These are phyloP conservation scores for Aspergillus terreus DNA, from an alignment of 2,329 filamentous ascomycete genomes.

Conservation along the genomic window DNA sequence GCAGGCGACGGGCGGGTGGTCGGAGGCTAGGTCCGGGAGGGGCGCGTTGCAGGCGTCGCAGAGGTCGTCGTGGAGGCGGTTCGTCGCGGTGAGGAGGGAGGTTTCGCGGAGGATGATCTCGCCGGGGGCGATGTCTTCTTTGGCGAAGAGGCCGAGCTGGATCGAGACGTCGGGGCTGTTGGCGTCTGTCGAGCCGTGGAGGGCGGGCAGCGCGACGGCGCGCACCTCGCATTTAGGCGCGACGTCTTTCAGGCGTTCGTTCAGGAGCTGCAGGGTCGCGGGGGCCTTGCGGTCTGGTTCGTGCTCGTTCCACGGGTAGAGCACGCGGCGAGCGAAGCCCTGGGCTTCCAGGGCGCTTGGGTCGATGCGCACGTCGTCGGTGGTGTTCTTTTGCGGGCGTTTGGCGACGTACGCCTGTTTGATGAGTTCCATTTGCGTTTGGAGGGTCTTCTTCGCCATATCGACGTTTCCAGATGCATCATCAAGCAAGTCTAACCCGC, in stretches of 20 bases:
- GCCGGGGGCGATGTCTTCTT: constrained; percentile 70
- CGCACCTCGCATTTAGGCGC: constrained; percentile 80
- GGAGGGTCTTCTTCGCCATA: constrained; percentile 12
- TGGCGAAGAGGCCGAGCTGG: constrained; percentile 89
- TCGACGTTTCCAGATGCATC: neutral
- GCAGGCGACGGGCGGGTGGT: constrained; percentile 43
- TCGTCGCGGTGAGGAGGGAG: constrained; percentile 83
- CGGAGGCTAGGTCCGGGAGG: constrained; percentile 56
- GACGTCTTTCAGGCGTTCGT: constrained; percentile 62
- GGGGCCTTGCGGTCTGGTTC: constrained; percentile 57
- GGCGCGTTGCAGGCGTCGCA: constrained; percentile 85
- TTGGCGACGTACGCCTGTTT: constrained; percentile 23
- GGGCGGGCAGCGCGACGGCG: constrained; percentile 69
- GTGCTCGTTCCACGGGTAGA: constrained; percentile 61
- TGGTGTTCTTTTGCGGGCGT: neutral
- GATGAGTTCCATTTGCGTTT: constrained; percentile 26
- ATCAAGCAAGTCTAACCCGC: constrained; percentile 24
- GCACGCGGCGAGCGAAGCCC: constrained; percentile 48
- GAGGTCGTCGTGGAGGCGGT: constrained; percentile 76
- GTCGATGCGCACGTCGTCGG: constrained; percentile 21
- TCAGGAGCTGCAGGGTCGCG: constrained; percentile 63
- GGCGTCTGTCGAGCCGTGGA: constrained; percentile 44
- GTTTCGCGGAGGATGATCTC: constrained; percentile 77
- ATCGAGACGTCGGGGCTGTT: constrained; percentile 40
- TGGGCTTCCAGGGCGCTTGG: constrained; percentile 31